These are phyloP conservation scores for Rosa hybrid DNA, from an alignment of 331 rosid genomes.

Conservation along the genomic window DNA sequence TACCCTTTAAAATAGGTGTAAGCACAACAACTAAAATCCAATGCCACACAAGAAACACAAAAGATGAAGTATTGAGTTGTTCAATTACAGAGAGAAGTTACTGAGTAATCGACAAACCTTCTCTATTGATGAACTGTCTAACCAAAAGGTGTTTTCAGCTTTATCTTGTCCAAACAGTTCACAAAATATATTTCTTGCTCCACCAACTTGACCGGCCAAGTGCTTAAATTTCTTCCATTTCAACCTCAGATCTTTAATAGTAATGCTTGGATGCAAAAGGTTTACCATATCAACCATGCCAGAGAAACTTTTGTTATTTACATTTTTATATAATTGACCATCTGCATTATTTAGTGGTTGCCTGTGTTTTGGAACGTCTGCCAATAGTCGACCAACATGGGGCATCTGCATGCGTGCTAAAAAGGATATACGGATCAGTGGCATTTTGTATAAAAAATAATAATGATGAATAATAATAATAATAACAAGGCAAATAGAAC, in stretches of 20 bases:
- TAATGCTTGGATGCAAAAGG: constrained; percentile 46
- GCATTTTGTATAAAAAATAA: not conserved
- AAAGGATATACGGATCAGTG: constrained; percentile 52
- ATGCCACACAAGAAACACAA: not conserved
- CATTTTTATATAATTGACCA: constrained; percentile 34
- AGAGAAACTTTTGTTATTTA: constrained; percentile 28
- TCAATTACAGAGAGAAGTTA: constrained; percentile 17
- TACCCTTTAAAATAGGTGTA: not conserved
- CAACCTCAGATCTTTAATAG: constrained; percentile 64
- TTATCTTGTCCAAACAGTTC: constrained; percentile 69
- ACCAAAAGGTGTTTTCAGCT: constrained; percentile 91
- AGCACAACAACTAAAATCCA: not conserved
- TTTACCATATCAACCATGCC: constrained; percentile 36
- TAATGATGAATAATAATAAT: not conserved
- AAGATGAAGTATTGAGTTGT: not conserved
- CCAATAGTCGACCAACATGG: constrained; percentile 36
- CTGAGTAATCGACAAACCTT: constrained; percentile 52
- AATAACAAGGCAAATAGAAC: not conserved
- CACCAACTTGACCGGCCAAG: constrained; percentile 83
- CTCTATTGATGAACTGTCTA: constrained; percentile 95
- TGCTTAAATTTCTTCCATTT: constrained; percentile 75
- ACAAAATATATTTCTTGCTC: constrained; percentile 71
- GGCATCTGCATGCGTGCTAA: constrained; percentile 69
- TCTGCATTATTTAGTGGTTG: constrained; percentile 32
- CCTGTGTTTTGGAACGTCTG: constrained; percentile 42